phyloP scores from a whole-genome alignment of 495 filamentous ascomycete genomes.

The Talaromyces liani region DNA sequence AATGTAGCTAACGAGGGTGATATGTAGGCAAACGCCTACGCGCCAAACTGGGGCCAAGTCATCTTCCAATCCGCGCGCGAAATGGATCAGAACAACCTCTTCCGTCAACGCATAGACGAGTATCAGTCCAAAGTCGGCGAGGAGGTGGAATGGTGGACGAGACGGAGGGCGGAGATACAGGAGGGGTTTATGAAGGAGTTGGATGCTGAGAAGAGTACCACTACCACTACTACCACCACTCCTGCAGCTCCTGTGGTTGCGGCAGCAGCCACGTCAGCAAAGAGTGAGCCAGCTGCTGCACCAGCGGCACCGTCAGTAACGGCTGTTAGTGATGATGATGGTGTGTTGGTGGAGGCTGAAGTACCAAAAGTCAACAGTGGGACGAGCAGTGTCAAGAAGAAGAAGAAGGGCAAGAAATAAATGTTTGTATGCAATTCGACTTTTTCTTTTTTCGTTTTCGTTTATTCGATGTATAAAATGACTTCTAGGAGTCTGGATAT shows the following conservation, averaged over 20 bases:
- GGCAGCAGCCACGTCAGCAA: background rate
- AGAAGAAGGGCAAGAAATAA: constrained; percentile 77
- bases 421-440: constrained; percentile 14
- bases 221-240: constrained; percentile 19
- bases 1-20: background rate
- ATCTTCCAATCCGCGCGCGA: constrained; percentile 95
- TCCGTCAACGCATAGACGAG: constrained; percentile 53
- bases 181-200: constrained; percentile 80
- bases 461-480: background rate
- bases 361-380: constrained; percentile 40
- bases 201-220: constrained; percentile 41
- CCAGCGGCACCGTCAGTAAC: constrained; percentile 18
- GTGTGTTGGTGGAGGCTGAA: constrained; percentile 72
- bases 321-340: constrained; percentile 68
- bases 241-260: constrained; percentile 11
- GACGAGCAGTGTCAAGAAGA: constrained; percentile 49
- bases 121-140: constrained; percentile 57
- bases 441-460: constrained; percentile 2
- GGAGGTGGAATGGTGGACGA: constrained; percentile 86
- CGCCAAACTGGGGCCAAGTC: constrained; percentile 77
- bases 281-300: constrained; percentile 7
- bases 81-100: constrained; percentile 60
- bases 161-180: constrained; percentile 68
- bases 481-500: background rate
- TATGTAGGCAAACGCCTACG: constrained; percentile 73